Evolutionary conservation across 306 rosid species (phyloP), one percentile per base, ranked within the genome.

Genomic region (Gynostemma pentaphyllum): DNA sequence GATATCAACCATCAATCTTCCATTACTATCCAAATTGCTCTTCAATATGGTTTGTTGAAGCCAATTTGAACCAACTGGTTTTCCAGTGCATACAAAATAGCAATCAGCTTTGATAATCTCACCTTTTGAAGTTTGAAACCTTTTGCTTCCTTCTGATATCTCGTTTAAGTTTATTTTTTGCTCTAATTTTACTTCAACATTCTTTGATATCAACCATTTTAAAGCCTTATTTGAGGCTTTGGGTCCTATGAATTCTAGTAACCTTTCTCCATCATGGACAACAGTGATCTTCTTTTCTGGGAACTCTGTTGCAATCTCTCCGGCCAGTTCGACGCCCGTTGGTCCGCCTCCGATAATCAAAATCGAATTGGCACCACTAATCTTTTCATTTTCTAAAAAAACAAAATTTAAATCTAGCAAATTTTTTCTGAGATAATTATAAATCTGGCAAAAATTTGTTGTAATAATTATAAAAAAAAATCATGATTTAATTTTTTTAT

Each of bases 271-370:
- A 56, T 62, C 75, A 62, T 87, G 96, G 61, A 87, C 91, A 11
- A 87, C 37, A 9, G 79, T 87, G 14, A 90, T 22, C 69, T 68
- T 78, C 85, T 83, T 85, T 10, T 76, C 78, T 0, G 94, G 89
- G 62, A 74, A 90, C 68, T 87, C 94, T 53, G 75, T 82, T 13
- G 83, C 87, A 28, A 90, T 87, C 78, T 87, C 97, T 65, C 81
- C 95, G 2, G 95, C 87, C 48, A 87, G 94, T 66, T 87, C 97
- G 19, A 90, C 94, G 45, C 97, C 97, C 9, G 83, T 81, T 21
- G 94, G 97, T 52, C 97, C 97, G 10, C 97, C 97, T 67, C 90
- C 97, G 61, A 90, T 79, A 50, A 90, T 80, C 78, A 90, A 75
- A 73, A 90, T 76, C 54, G 95, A 85, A 7, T 21, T 54, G 46